Conservation (phyloP, 1,139 yeast species). For the Yamadazyma spencermartinsiae region DNA sequence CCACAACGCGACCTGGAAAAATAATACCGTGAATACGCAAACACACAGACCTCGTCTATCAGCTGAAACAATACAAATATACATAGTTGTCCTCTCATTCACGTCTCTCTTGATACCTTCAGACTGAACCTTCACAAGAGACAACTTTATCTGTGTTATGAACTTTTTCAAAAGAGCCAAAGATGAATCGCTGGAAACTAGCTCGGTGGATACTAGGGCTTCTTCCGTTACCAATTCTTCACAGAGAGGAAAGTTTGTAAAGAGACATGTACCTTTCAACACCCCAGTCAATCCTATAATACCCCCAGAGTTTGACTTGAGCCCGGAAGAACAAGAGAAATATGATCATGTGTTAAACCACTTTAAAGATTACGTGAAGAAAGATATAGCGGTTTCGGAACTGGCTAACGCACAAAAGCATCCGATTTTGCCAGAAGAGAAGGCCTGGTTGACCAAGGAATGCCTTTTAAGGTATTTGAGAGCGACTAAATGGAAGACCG, state of each 20-base stretch:
- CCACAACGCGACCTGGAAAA: not conserved
- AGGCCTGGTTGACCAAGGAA: constrained; percentile 89
- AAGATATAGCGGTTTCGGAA: constrained; percentile 26
- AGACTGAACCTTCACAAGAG: not conserved
- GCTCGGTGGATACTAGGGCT: constrained; percentile 12
- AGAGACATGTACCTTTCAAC: constrained; percentile 43
- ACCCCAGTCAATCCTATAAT: constrained; percentile 38
- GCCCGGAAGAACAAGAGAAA: constrained; percentile 28
- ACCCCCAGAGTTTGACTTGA: constrained; percentile 30
- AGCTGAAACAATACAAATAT: not conserved
- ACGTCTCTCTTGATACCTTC: too few species aligned
- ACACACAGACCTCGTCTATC: not conserved
- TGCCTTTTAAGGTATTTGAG: constrained; percentile 84
- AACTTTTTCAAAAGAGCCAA: constrained; percentile 22
- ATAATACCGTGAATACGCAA: not conserved
- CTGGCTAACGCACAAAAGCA: constrained; percentile 21
- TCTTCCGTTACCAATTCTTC: constrained; percentile 19
- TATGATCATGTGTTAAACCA: constrained; percentile 27
- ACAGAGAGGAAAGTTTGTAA: constrained; percentile 22
- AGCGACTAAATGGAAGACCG: constrained; percentile 85
- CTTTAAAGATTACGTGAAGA: constrained; percentile 22
- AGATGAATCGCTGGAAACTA: constrained; percentile 6
- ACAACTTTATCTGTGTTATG: constrained; percentile 9
- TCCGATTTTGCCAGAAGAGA: constrained; percentile 52
- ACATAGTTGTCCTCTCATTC: too few species aligned